These are phyloP conservation scores for Vaucheria bursata DNA, from an alignment of 352 stramenopile genomes.

Conservation along the genomic window DNA sequence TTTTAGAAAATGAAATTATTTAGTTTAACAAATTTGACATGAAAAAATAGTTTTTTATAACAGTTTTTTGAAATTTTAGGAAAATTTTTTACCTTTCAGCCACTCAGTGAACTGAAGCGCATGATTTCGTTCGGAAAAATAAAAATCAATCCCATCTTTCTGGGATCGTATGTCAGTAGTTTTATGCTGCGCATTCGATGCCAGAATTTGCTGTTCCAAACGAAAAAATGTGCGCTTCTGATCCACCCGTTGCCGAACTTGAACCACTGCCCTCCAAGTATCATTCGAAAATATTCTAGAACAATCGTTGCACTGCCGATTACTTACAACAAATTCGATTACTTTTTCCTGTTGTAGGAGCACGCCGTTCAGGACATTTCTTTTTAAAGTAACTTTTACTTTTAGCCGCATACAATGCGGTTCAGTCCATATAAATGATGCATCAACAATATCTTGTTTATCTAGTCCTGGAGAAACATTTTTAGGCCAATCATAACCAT, in stretches of 20 bases:
- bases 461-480: too few relatives aligned
- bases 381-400: slow-evolving; percentile 87
- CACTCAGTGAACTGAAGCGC: slow-evolving; percentile 48
- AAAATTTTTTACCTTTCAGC: too few relatives aligned
- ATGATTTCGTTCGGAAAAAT: slow-evolving; percentile 93
- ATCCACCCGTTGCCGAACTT: slow-evolving; percentile 93
- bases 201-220: slow-evolving; percentile 98
- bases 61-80: too few relatives aligned
- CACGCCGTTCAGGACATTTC: slow-evolving; percentile 91
- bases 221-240: slow-evolving; percentile 99
- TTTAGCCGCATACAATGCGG: slow-evolving; percentile 90
- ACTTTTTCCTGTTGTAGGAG: slow-evolving; percentile 88
- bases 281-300: slow-evolving; percentile 90
- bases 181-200: slow-evolving; percentile 80
- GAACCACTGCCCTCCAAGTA: slow-evolving; percentile 91
- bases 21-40: too few relatives aligned
- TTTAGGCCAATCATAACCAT: too few relatives aligned
- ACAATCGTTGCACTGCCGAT: slow-evolving; percentile 88
- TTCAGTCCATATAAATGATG: slow-evolving; percentile 94
- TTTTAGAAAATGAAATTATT: too few relatives aligned
- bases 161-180: neutral
- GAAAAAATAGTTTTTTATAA: too few relatives aligned
- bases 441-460: slow-evolving; percentile 90
- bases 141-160: slow-evolving; percentile 96
- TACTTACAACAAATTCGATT: slow-evolving; percentile 38